Conservation (phyloP, 2,329 filamentous ascomycete species). For the Bipolaris bicolor region DNA sequence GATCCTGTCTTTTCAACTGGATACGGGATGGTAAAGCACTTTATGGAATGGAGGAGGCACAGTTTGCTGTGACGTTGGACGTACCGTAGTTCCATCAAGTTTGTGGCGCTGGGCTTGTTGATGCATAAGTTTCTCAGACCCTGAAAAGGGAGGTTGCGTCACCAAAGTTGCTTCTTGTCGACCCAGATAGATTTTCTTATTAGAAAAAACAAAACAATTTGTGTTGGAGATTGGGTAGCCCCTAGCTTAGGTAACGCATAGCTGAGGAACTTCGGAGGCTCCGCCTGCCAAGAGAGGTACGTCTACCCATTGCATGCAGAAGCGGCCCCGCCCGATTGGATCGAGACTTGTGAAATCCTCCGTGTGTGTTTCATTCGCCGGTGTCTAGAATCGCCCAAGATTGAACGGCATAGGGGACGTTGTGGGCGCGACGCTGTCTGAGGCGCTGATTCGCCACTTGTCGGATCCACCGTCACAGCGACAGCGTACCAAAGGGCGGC, state of each 20-base stretch:
- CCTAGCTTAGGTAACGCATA: background rate
- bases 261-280: background rate
- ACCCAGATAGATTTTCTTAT: no score
- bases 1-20: constrained; percentile 58
- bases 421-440: background rate
- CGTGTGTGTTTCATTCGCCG: background rate
- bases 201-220: background rate
- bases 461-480: background rate
- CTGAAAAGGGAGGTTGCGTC: background rate
- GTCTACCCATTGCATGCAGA: background rate
- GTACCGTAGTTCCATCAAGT: background rate
- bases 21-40: constrained; percentile 47
- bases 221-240: background rate
- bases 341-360: background rate
- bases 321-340: background rate
- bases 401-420: background rate
- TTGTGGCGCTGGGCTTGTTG: background rate
- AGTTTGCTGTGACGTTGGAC: constrained; percentile 12
- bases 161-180: no score
- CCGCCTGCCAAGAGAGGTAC: background rate
- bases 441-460: background rate
- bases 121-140: background rate
- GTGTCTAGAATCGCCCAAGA: background rate
- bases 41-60: constrained; percentile 42
- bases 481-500: background rate